phyloP scores from a whole-genome alignment of 768 basidiomycete species.

The Russula olivacea region DNA sequence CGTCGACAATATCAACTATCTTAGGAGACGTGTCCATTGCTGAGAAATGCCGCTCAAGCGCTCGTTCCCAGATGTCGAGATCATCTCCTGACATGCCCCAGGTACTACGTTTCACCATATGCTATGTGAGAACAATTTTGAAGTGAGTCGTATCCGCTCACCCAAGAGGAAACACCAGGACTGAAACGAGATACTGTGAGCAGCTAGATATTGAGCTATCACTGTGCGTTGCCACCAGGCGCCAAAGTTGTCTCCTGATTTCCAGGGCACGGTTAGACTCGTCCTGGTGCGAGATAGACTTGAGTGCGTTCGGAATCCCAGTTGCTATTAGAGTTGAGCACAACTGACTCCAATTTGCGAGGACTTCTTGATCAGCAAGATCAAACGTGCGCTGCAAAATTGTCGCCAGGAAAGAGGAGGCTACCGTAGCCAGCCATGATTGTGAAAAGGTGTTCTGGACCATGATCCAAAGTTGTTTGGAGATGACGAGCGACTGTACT shows the following conservation, averaged over 20 bases:
- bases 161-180: conserved; percentile 10
- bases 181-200: neutral
- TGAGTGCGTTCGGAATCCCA: conserved; percentile 11
- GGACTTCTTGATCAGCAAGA: conserved; percentile 7
- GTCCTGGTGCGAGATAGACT: conserved; percentile 3
- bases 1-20: neutral
- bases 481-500: conserved; percentile 6
- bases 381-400: conserved; percentile 7
- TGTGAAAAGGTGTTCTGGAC: conserved; percentile 6
- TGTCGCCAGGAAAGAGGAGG: conserved; percentile 13
- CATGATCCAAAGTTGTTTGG: conserved; percentile 12
- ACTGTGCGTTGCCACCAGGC: conserved; percentile 1
- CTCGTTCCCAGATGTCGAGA: conserved; percentile 17
- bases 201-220: neutral
- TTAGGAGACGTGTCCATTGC: neutral
- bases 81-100: conserved; percentile 18
- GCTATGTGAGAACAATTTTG: neutral
- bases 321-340: conserved; percentile 14
- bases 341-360: conserved; percentile 11
- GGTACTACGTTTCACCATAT: neutral
- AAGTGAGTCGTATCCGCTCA: neutral
- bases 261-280: conserved; percentile 2
- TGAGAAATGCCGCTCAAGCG: neutral
- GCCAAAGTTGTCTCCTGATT: conserved; percentile 18
- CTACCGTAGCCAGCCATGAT: neutral